These are phyloP conservation scores for Fusarium ambrosium DNA, from an alignment of 2,329 filamentous ascomycete species.

Conservation along the genomic window DNA sequence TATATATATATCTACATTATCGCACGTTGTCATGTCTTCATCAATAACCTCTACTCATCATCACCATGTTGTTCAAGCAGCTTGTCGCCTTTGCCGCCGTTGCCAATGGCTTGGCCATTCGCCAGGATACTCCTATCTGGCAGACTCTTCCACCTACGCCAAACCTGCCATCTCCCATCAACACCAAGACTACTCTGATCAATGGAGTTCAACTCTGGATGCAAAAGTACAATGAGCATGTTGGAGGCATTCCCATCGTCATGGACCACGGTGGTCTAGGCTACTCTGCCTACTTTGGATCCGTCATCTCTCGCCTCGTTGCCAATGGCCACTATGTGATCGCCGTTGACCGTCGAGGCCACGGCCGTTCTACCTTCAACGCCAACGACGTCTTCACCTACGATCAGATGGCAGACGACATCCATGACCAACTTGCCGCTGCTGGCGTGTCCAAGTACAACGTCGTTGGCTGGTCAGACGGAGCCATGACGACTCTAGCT, in stretches of 20 bases:
- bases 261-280: constrained; percentile 58
- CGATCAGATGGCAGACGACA: constrained; percentile 54
- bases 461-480: constrained; percentile 59
- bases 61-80: constrained; percentile 21
- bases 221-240: constrained; percentile 56
- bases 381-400: constrained; percentile 55
- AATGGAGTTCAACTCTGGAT: constrained; percentile 58
- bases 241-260: constrained; percentile 53
- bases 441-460: constrained; percentile 50
- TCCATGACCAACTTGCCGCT: constrained; percentile 48
- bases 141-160: constrained; percentile 55
- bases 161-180: constrained; percentile 52
- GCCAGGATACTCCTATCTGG: constrained; percentile 48
- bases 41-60: neutral
- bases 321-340: constrained; percentile 54
- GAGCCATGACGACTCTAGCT: constrained; percentile 54
- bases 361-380: constrained; percentile 56
- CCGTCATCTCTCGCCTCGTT: constrained; percentile 53
- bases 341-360: constrained; percentile 57
- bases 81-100: constrained; percentile 20
- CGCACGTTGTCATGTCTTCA: neutral
- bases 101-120: constrained; percentile 41
- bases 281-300: constrained; percentile 57
- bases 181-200: constrained; percentile 45
- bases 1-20: constrained; percentile 3